phyloP scores from a whole-genome alignment of 2,329 filamentous ascomycete genomes.

The Bretziella fagacearum region DNA sequence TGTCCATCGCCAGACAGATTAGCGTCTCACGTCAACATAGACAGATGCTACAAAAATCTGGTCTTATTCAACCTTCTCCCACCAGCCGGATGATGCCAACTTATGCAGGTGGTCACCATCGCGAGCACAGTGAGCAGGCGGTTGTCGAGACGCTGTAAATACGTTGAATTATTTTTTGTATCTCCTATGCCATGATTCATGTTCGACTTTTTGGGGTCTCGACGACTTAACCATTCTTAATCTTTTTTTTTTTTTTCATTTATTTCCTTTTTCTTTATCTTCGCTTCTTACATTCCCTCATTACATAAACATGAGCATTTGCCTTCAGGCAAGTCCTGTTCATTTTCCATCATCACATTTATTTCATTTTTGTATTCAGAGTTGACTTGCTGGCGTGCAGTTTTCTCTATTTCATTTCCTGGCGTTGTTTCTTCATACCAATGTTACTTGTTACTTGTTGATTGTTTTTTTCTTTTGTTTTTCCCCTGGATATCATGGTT shows the following conservation, averaged over 20 bases:
- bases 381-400: not conserved
- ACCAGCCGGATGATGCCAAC: constrained; percentile 14
- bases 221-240: not conserved
- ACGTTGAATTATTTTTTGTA: not conserved
- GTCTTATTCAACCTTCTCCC: constrained; percentile 12
- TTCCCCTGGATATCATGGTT: no score
- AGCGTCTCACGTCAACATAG: constrained; percentile 46
- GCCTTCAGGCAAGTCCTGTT: not conserved
- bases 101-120: constrained; percentile 20
- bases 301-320: not conserved
- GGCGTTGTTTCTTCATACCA: not conserved
- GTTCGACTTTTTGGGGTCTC: not conserved
- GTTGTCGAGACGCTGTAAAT: constrained; percentile 7
- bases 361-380: not conserved
- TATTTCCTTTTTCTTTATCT: not conserved
- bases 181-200: constrained; percentile 1
- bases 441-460: no score
- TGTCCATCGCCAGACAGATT: constrained; percentile 52
- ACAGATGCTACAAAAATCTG: constrained; percentile 28
- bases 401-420: not conserved
- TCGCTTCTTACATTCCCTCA: not conserved
- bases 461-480: no score
- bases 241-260: not conserved
- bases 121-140: constrained; percentile 25
- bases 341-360: not conserved